These are phyloP conservation scores for Xylariaceae sp. DNA, from an alignment of 2,329 filamentous ascomycete species.

Conservation along the genomic window DNA sequence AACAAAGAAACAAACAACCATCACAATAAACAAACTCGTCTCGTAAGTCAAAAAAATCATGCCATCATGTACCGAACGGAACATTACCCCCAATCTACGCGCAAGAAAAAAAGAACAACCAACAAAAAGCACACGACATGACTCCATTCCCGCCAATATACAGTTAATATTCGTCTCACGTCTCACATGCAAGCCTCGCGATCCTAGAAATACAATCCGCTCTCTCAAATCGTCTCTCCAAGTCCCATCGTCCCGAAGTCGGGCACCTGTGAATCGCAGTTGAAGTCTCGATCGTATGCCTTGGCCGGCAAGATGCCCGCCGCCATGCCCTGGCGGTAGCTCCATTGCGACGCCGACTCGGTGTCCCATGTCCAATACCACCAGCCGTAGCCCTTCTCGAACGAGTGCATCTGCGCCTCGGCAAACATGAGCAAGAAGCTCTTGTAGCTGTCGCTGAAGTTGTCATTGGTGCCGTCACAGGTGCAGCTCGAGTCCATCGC, in stretches of 20 bases:
- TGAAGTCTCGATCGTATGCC: slow-evolving; percentile 65
- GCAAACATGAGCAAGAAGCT: slow-evolving; percentile 83
- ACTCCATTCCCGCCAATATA: neutral
- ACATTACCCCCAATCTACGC: neutral
- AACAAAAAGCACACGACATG: neutral
- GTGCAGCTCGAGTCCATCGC: slow-evolving; percentile 59
- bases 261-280: slow-evolving; percentile 56
- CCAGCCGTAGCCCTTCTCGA: slow-evolving; percentile 93
- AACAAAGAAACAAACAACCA: too few relatives aligned
- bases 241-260: slow-evolving; percentile 43
- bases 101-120: neutral
- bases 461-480: slow-evolving; percentile 69
- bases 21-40: too few relatives aligned
- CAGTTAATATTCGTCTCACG: neutral
- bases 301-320: slow-evolving; percentile 74
- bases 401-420: slow-evolving; percentile 91
- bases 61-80: neutral
- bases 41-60: too few relatives aligned
- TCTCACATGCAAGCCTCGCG: neutral
- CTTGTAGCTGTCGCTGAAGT: slow-evolving; percentile 72
- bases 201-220: neutral
- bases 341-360: slow-evolving; percentile 83
- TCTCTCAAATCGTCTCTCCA: slow-evolving; percentile 44
- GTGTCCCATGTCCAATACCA: slow-evolving; percentile 99
- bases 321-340: slow-evolving; percentile 72